Conservation (phyloP, 768 basidiomycete genomes). For the Mycena maculata region DNA sequence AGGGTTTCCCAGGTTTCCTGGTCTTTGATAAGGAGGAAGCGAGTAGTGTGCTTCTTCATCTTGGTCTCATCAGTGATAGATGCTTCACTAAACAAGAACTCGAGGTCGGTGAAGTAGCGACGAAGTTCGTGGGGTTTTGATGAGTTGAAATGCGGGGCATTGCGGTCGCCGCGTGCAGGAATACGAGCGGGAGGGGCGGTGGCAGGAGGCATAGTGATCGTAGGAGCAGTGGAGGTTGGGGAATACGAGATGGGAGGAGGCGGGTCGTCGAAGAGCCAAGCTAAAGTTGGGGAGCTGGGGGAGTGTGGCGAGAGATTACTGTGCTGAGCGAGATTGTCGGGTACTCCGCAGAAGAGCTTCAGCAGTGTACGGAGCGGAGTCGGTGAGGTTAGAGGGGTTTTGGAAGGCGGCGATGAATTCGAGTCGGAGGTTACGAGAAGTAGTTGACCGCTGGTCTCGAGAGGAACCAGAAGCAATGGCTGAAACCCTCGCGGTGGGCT, state of each 20-base stretch:
- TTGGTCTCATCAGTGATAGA: slow-evolving; percentile 15
- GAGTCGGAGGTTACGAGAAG: background rate
- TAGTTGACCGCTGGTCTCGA: background rate
- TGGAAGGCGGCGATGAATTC: slow-evolving; percentile 9
- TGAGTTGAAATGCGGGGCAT: slow-evolving; percentile 35
- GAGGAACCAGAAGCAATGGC: slow-evolving; percentile 17
- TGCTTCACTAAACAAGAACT: slow-evolving; percentile 12
- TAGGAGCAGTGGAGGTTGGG: background rate
- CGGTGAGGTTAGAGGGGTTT: slow-evolving; percentile 6
- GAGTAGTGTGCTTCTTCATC: slow-evolving; percentile 32
- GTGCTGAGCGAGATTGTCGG: background rate
- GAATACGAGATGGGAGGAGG: slow-evolving; percentile 9
- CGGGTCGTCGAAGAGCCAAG: slow-evolving; percentile 13
- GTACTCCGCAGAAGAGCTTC: slow-evolving; percentile 1
- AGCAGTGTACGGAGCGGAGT: background rate
- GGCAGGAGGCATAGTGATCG: too few species aligned
- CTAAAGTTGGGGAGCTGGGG: background rate
- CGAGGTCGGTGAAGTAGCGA: slow-evolving; percentile 35
- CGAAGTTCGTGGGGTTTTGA: slow-evolving; percentile 31
- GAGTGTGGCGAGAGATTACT: slow-evolving; percentile 18
- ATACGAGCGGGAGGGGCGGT: slow-evolving; percentile 23
- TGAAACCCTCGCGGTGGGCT: slow-evolving; percentile 23
- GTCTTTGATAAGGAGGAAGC: slow-evolving; percentile 28
- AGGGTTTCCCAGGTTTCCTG: slow-evolving; percentile 36
- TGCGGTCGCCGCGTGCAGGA: slow-evolving; percentile 34